Percentiles rank a stretch among this genome's conserved stretches.
phyloP scores from a whole-genome alignment of 2,329 filamentous ascomycete species.

The Neonectria hederae region DNA sequence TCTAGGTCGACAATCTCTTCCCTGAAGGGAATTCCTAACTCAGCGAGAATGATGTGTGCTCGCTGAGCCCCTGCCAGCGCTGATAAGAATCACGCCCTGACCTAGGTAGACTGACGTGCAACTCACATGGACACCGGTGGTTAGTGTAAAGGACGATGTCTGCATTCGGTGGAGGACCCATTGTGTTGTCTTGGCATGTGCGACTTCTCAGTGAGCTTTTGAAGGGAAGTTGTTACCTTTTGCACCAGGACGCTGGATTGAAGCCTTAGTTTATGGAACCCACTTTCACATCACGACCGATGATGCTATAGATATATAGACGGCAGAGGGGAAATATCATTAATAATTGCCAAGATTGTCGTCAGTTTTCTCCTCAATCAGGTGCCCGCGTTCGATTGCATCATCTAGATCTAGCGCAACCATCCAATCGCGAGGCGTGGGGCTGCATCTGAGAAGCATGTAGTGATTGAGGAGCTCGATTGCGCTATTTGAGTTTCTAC shows the following conservation, averaged over 20 bases:
- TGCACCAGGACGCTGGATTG: not conserved
- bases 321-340: not conserved
- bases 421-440: not conserved
- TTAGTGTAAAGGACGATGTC: constrained; percentile 75
- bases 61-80: constrained; percentile 70
- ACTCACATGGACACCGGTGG: constrained; percentile 70
- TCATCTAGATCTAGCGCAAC: not conserved
- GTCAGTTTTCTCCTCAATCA: not conserved
- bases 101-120: not conserved
- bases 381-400: not conserved
- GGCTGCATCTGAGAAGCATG: not conserved
- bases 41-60: constrained; percentile 75
- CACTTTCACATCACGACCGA: not conserved
- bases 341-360: not conserved
- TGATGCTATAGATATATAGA: not conserved
- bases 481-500: not conserved
- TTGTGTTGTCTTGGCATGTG: constrained; percentile 5
- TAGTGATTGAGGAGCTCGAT: not conserved
- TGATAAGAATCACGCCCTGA: not conserved
- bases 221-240: not conserved
- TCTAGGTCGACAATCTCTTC: constrained; percentile 78
- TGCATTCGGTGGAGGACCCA: constrained; percentile 34
- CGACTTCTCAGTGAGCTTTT: not conserved
- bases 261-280: too few species aligned
- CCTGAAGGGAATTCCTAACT: constrained; percentile 72